Evolutionary conservation across 2,329 filamentous ascomycete species (phyloP).

Genomic region (Trichophyton simii): DNA sequence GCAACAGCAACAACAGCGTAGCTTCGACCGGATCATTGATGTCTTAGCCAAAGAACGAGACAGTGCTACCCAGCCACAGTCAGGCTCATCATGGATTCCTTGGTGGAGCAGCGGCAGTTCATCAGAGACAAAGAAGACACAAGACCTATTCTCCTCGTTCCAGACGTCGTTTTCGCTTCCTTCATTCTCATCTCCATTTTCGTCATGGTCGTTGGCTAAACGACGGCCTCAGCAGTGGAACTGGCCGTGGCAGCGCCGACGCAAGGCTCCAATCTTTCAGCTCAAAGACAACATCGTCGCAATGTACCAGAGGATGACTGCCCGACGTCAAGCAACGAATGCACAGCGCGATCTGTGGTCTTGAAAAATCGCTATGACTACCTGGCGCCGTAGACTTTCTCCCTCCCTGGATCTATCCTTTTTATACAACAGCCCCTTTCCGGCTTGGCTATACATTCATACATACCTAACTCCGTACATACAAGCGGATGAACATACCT

Average conservation of each 20-base stretch:
- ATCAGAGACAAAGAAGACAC: background rate
- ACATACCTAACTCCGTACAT: no score
- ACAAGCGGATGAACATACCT: no score
- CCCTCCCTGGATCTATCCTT: background rate
- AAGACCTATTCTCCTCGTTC: background rate
- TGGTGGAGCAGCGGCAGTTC: background rate
- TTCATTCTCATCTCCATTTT: background rate
- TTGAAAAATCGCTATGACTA: background rate
- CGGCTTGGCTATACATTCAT: background rate
- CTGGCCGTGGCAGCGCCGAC: constrained; percentile 9
- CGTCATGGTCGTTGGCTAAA: constrained; percentile 5
- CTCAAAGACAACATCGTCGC: constrained; percentile 1
- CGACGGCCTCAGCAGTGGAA: constrained; percentile 4
- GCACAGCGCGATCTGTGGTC: constrained; percentile 8
- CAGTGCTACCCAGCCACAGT: background rate
- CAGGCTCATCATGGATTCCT: background rate
- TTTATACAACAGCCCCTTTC: background rate
- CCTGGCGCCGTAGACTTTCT: background rate
- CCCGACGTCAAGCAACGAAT: background rate
- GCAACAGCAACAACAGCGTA: constrained; percentile 21
- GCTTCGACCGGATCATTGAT: constrained; percentile 27
- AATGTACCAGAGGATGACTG: constrained; percentile 3
- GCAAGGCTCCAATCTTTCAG: constrained; percentile 4
- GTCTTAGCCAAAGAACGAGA: constrained; percentile 18
- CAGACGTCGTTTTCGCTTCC: background rate